A percentile compares a stretch with the other conserved stretches of the same genome.
Conservation (phyloP, 1,284 basidiomycete species). For the Moesziomyces antarcticus region DNA sequence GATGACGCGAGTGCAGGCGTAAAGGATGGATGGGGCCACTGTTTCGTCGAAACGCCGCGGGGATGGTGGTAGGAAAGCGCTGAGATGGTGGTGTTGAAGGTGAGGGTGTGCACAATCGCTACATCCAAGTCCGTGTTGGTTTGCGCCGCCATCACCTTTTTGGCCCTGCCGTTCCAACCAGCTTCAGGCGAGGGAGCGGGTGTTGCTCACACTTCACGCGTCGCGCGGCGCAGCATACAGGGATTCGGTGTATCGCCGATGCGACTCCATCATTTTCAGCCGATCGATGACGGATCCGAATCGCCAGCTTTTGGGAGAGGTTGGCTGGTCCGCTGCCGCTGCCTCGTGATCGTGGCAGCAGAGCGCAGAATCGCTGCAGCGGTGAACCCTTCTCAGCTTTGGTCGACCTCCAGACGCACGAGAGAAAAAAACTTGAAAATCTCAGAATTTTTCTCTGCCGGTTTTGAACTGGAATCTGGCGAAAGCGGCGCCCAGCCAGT, state of each 20-base stretch:
- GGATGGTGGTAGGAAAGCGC: conserved; percentile 7
- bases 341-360: conserved; percentile 33
- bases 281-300: conserved; percentile 13
- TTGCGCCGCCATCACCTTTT: conserved; percentile 14
- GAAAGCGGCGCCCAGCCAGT: neutral
- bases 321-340: neutral
- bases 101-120: neutral
- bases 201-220: conserved; percentile 29
- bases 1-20: neutral
- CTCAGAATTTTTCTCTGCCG: conserved; percentile 37
- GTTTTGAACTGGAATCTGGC: conserved; percentile 7
- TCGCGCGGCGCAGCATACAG: conserved; percentile 26
- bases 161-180: neutral
- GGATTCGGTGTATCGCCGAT: conserved; percentile 24
- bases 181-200: conserved; percentile 2
- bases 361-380: conserved; percentile 8
- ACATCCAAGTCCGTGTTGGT: conserved; percentile 16
- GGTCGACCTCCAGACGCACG: conserved; percentile 27
- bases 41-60: neutral
- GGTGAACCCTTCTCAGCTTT: neutral
- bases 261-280: neutral
- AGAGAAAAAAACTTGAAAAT: conserved; percentile 41
- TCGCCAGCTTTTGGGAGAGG: neutral
- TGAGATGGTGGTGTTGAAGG: neutral
- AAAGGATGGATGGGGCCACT: no score